These are phyloP conservation scores for Plantago elongata DNA, from an alignment of 257 asterid genomes.

Conservation along the genomic window DNA sequence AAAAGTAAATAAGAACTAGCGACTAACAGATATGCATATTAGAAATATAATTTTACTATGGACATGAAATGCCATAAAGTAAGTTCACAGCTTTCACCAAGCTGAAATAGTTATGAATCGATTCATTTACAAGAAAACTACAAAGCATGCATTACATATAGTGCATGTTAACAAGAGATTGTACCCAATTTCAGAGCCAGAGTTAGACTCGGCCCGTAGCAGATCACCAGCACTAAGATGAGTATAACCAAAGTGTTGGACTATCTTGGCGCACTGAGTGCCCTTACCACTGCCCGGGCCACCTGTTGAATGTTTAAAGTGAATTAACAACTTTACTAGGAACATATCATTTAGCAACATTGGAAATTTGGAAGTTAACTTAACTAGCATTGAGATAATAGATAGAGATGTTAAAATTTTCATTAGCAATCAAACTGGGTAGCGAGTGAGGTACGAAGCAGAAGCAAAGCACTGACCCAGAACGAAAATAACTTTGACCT, in stretches of 20 bases:
- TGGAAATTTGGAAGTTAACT: constrained; percentile 1
- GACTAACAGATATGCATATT: too few relatives aligned
- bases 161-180: neutral
- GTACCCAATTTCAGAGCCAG: constrained; percentile 63
- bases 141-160: neutral
- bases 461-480: constrained; percentile 47
- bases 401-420: too few relatives aligned
- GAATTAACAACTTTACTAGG: constrained; percentile 14
- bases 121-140: neutral
- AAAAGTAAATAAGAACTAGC: too few relatives aligned
- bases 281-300: constrained; percentile 99
- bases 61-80: too few relatives aligned
- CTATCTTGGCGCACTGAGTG: constrained; percentile 88
- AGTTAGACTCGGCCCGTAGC: constrained; percentile 81
- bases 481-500: constrained; percentile 62
- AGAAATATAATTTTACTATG: too few relatives aligned
- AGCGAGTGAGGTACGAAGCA: neutral
- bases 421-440: constrained; percentile 7
- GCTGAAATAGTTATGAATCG: neutral
- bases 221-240: constrained; percentile 99
- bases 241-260: constrained; percentile 72
- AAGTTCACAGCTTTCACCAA: too few relatives aligned
- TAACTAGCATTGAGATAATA: constrained; percentile 30
- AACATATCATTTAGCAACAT: neutral
- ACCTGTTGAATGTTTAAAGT: constrained; percentile 46